Evolutionary conservation across 2,329 filamentous ascomycete species (phyloP).

Genomic region (Pyricularia grisea): DNA sequence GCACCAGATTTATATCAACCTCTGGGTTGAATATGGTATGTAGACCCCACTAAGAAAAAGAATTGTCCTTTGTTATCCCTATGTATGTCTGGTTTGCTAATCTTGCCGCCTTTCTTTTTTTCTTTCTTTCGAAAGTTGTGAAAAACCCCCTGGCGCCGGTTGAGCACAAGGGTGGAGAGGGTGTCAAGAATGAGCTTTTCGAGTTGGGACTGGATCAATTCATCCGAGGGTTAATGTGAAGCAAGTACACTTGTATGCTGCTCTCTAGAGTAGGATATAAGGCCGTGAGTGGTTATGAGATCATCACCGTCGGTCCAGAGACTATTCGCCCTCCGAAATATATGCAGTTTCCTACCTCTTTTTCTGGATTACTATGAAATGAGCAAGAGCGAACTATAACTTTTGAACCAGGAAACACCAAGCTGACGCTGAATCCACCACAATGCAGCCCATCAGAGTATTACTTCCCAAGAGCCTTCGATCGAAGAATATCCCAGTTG

Average conservation of each 20-base stretch:
- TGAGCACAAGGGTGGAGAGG: slow-evolving; percentile 58
- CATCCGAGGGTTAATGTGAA: slow-evolving; percentile 54
- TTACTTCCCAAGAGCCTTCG: background rate
- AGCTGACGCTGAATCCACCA: background rate
- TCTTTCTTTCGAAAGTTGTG: slow-evolving; percentile 38
- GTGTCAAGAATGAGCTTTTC: slow-evolving; percentile 64
- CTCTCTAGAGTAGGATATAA: background rate
- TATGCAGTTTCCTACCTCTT: background rate
- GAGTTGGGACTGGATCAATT: slow-evolving; percentile 70
- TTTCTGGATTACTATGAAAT: background rate
- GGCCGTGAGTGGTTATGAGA: background rate
- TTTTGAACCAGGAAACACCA: background rate
- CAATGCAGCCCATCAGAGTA: background rate
- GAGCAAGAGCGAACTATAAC: background rate
- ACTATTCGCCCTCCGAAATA: background rate
- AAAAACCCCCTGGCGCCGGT: slow-evolving; percentile 62
- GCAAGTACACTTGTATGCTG: background rate
- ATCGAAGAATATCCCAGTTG: background rate
- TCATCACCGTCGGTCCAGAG: background rate
- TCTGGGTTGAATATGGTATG: slow-evolving; percentile 90
- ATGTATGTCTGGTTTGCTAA: background rate
- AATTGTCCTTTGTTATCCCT: background rate
- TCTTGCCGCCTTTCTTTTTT: slow-evolving; percentile 9
- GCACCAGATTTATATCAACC: slow-evolving; percentile 96
- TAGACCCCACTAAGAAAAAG: slow-evolving; percentile 9